A percentile compares a stretch with the other conserved stretches of the same genome.
phyloP scores from a whole-genome alignment of 176 grass and related monocot species.

The Cenchrus fungigraminus region DNA sequence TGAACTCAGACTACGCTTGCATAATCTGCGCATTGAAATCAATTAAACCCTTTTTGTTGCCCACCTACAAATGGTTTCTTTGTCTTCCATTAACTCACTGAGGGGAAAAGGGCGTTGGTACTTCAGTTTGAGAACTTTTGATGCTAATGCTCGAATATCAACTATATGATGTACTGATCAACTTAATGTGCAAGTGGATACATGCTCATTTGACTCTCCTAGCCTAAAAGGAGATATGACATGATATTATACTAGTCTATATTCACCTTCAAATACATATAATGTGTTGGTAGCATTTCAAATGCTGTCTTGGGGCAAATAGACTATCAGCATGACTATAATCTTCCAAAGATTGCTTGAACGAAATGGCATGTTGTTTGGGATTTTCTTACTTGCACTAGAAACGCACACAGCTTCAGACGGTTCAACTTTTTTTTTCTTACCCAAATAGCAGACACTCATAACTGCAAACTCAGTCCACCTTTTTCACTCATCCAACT shows the following conservation, averaged over 20 bases:
- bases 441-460: neutral
- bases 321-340: neutral
- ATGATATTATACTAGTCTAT: neutral
- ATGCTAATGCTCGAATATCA: neutral
- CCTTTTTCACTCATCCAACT: neutral
- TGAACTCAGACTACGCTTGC: neutral
- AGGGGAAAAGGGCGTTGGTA: neutral
- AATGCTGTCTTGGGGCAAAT: neutral
- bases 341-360: neutral
- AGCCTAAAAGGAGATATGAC: neutral
- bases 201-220: neutral
- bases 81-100: neutral
- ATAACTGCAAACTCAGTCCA: neutral
- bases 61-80: neutral
- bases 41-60: neutral
- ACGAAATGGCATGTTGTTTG: neutral
- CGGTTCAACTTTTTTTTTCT: too few relatives aligned
- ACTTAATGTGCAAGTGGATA: neutral
- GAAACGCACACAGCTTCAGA: too few relatives aligned
- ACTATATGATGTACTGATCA: neutral
- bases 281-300: neutral
- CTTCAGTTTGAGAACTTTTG: neutral
- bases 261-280: constrained; percentile 2
- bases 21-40: neutral
- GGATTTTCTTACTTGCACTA: neutral